These are phyloP conservation scores for Heliamphora pulchella DNA, from an alignment of 179 eudicot genomes.

Conservation along the genomic window DNA sequence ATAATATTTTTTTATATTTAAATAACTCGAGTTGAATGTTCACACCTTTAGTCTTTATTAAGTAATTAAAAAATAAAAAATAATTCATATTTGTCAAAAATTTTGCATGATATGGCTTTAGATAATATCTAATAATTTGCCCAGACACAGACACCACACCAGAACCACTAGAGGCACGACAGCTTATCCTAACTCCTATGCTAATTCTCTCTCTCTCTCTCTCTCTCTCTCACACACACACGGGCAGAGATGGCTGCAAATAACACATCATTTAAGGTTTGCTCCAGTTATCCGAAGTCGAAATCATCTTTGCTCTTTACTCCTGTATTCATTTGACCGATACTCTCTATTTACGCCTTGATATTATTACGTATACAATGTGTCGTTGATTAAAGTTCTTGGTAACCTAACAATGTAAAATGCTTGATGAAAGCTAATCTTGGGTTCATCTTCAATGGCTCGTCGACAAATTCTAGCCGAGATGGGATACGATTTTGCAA, in stretches of 20 bases:
- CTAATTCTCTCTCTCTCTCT: background rate
- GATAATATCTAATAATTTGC: too few species aligned
- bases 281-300: background rate
- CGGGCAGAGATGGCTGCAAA: conserved; percentile 11
- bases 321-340: background rate
- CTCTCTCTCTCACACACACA: background rate
- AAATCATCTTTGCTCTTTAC: background rate
- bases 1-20: too few species aligned
- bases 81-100: too few species aligned
- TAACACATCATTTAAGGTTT: conserved; percentile 19
- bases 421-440: conserved; percentile 41
- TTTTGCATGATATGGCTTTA: too few species aligned
- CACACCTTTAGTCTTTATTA: too few species aligned
- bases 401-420: background rate
- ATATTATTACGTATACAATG: background rate
- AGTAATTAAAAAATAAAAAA: too few species aligned
- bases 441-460: conserved; percentile 79
- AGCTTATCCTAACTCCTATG: too few species aligned
- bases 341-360: background rate
- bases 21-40: too few species aligned
- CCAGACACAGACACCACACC: too few species aligned
- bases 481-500: conserved; percentile 78
- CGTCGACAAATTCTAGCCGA: conserved; percentile 63
- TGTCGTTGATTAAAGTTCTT: background rate
- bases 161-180: too few species aligned